A percentile compares a stretch with the other conserved stretches of the same genome.
Evolutionary conservation across 2,329 filamentous ascomycete species (phyloP).

Genomic region (Cryoendolithus antarcticus): DNA sequence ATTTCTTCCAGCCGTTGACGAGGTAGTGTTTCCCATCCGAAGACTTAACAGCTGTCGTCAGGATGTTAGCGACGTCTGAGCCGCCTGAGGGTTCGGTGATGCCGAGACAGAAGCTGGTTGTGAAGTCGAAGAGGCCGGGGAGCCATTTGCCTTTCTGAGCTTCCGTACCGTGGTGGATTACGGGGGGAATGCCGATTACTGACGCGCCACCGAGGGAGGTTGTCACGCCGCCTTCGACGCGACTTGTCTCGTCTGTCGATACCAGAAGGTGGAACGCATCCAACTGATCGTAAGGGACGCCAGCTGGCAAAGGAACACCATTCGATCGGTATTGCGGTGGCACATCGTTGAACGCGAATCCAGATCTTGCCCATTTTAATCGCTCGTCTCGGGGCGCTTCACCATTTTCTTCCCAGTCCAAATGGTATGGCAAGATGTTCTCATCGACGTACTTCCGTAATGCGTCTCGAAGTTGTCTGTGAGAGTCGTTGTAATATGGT

Average conservation of each 20-base stretch:
- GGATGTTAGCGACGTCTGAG: constrained; percentile 52
- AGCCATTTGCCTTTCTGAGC: constrained; percentile 49
- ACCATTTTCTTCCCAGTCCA: constrained; percentile 49
- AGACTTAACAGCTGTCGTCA: constrained; percentile 42
- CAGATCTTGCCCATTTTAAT: constrained; percentile 27
- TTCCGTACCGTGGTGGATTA: constrained; percentile 49
- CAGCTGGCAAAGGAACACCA: constrained; percentile 30
- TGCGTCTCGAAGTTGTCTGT: constrained; percentile 44
- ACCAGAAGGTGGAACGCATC: constrained; percentile 42
- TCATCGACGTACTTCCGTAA: constrained; percentile 49
- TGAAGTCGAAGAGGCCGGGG: constrained; percentile 45
- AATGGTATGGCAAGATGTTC: constrained; percentile 44
- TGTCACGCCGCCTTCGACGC: constrained; percentile 38
- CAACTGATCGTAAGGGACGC: constrained; percentile 36
- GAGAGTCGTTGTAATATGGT: constrained; percentile 53
- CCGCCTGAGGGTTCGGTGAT: constrained; percentile 52
- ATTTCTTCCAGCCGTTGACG: constrained; percentile 51
- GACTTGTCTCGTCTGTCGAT: constrained; percentile 19
- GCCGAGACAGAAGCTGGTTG: constrained; percentile 50
- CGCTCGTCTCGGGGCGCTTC: constrained; percentile 35
- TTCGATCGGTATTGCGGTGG: constrained; percentile 31
- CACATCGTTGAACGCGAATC: constrained; percentile 32
- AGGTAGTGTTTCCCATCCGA: constrained; percentile 40
- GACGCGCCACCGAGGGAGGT: constrained; percentile 48
- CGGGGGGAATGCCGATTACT: constrained; percentile 50